Evolutionary conservation across 768 basidiomycete genomes (phyloP).

Genomic region (Albatrellus ellisii): DNA sequence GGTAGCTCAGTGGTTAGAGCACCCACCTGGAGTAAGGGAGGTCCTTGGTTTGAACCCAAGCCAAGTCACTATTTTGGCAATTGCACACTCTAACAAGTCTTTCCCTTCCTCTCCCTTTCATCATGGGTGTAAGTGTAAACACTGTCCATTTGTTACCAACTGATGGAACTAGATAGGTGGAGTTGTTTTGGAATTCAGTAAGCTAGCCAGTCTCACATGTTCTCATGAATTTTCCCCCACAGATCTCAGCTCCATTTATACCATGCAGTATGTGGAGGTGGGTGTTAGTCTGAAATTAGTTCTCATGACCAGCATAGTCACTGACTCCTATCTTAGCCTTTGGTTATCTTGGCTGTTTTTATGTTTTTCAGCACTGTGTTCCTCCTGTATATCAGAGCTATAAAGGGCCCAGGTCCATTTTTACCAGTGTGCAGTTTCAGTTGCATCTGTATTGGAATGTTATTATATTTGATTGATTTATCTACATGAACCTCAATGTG

Average conservation of each 20-base stretch:
- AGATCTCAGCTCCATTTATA: slow-evolving; percentile 24
- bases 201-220: slow-evolving; percentile 45
- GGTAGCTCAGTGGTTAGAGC: too few species aligned
- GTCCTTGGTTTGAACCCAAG: too few species aligned
- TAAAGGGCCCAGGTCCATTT: slow-evolving; percentile 52
- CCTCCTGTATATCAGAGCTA: slow-evolving; percentile 46
- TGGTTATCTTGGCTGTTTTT: slow-evolving; percentile 46
- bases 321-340: slow-evolving; percentile 28
- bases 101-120: too few species aligned
- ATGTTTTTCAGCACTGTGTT: slow-evolving; percentile 46
- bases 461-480: too few species aligned
- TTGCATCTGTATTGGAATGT: slow-evolving; percentile 45
- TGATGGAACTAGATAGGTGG: too few species aligned
- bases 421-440: slow-evolving; percentile 40
- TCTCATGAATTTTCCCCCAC: slow-evolving; percentile 27
- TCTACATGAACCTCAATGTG: not conserved
- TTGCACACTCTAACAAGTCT: too few species aligned
- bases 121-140: too few species aligned
- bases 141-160: too few species aligned
- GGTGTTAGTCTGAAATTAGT: slow-evolving; percentile 18
- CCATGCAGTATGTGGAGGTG: slow-evolving; percentile 45
- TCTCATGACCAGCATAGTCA: slow-evolving; percentile 16
- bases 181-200: slow-evolving; percentile 49
- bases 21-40: too few species aligned
- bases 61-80: too few species aligned